phyloP scores from a whole-genome alignment of 495 filamentous ascomycete species.

The Neurospora sp. region DNA sequence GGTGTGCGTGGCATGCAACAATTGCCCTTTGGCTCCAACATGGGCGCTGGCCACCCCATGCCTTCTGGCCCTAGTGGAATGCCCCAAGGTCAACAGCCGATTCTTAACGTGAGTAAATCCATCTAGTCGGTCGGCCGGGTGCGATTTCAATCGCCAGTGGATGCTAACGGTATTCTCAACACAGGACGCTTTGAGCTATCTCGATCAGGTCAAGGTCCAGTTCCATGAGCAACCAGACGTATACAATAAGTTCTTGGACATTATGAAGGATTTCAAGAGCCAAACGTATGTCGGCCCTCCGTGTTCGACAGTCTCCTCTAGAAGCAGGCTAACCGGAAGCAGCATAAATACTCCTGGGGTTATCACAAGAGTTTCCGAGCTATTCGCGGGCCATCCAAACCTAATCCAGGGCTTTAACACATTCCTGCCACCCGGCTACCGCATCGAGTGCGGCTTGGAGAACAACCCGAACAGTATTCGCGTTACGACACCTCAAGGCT shows the following conservation, averaged over 20 bases:
- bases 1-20: conserved; percentile 30
- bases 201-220: conserved; percentile 97
- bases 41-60: conserved; percentile 20
- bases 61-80: conserved; percentile 33
- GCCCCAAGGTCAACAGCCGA: conserved; percentile 86
- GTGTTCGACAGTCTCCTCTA: neutral
- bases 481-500: conserved; percentile 90
- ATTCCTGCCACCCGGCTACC: conserved; percentile 91
- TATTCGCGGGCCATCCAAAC: conserved; percentile 93
- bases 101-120: conserved; percentile 64
- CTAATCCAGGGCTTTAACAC: conserved; percentile 99
- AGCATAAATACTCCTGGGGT: conserved; percentile 98
- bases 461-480: conserved; percentile 92
- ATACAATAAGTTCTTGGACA: conserved; percentile 95
- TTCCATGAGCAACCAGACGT: conserved; percentile 96
- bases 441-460: conserved; percentile 88
- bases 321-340: conserved; percentile 9
- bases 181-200: conserved; percentile 91
- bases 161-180: conserved; percentile 1
- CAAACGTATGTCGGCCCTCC: conserved; percentile 61
- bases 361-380: conserved; percentile 90
- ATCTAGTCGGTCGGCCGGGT: neutral
- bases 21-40: conserved; percentile 30
- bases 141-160: neutral
- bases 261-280: conserved; percentile 99